Evolutionary conservation across 495 filamentous ascomycete genomes (phyloP).

Genomic region (Bacidia rubella): DNA sequence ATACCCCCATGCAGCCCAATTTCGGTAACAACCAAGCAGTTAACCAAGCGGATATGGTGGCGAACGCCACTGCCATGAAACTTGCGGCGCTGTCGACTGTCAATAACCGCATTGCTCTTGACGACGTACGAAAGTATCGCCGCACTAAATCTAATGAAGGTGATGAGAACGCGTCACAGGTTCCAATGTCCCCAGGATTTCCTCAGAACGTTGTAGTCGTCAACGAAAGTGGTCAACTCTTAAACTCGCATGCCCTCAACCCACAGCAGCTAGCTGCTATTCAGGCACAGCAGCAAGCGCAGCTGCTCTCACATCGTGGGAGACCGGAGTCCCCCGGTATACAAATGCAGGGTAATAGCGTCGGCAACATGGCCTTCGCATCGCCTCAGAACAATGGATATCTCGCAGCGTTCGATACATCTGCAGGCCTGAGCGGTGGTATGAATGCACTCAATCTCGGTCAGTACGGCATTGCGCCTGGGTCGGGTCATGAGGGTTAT

Average conservation of each 20-base stretch:
- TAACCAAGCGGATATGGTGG: conserved; percentile 92
- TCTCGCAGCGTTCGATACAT: conserved; percentile 71
- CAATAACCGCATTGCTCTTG: conserved; percentile 93
- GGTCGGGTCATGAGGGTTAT: conserved; percentile 66
- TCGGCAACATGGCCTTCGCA: conserved; percentile 60
- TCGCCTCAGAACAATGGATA: conserved; percentile 94
- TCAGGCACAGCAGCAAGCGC: conserved; percentile 70
- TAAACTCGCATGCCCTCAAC: conserved; percentile 69
- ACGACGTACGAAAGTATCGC: conserved; percentile 89
- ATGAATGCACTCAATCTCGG: conserved; percentile 58
- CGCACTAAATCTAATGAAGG: conserved; percentile 83
- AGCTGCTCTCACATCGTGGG: conserved; percentile 67
- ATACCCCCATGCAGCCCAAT: conserved; percentile 86
- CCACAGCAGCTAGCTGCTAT: conserved; percentile 76
- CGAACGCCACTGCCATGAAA: conserved; percentile 98
- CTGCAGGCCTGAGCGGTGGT: conserved; percentile 60
- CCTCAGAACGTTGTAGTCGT: conserved; percentile 62
- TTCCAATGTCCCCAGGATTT: conserved; percentile 37
- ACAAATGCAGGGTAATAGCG: conserved; percentile 56
- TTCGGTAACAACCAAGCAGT: conserved; percentile 49
- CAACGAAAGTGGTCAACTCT: conserved; percentile 78
- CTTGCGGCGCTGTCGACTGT: conserved; percentile 92
- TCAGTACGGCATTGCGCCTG: conserved; percentile 51
- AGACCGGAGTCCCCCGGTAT: conserved; percentile 89
- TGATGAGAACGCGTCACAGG: conserved; percentile 34